Evolutionary conservation across 768 basidiomycete genomes (phyloP).

Genomic region (Kwoniella sp.): DNA sequence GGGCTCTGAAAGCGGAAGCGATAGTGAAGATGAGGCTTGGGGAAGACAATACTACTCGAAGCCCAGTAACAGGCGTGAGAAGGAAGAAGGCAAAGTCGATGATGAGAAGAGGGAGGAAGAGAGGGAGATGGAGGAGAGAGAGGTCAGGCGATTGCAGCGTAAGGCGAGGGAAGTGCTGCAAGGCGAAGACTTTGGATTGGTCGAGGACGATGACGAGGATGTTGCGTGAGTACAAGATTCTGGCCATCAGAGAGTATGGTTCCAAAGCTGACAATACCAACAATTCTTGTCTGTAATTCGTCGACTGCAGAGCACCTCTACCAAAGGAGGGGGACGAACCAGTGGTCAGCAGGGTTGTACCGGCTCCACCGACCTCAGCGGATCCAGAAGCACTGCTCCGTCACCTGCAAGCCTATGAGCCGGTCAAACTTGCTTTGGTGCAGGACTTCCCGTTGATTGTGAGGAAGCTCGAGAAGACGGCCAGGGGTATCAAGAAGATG

Average conservation of each 20-base stretch:
- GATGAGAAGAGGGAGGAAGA: slow-evolving; percentile 86
- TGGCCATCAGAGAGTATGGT: no score
- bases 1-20: slow-evolving; percentile 21
- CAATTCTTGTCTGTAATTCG: not conserved
- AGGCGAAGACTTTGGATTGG: slow-evolving; percentile 79
- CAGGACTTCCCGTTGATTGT: slow-evolving; percentile 55
- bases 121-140: slow-evolving; percentile 82
- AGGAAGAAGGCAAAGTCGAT: slow-evolving; percentile 62
- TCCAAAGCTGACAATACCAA: not conserved
- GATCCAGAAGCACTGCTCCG: slow-evolving; percentile 40
- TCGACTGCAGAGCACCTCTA: not conserved
- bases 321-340: slow-evolving; percentile 8
- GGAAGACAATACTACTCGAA: slow-evolving; percentile 79
- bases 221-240: slow-evolving; percentile 15
- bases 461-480: slow-evolving; percentile 49
- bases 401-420: slow-evolving; percentile 49
- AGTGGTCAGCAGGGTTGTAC: slow-evolving; percentile 9
- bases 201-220: slow-evolving; percentile 58
- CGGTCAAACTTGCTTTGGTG: slow-evolving; percentile 52
- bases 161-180: slow-evolving; percentile 70
- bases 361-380: slow-evolving; percentile 35
- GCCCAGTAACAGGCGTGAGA: slow-evolving; percentile 52
- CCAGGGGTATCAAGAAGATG: slow-evolving; percentile 51
- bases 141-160: slow-evolving; percentile 75
- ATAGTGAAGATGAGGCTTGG: slow-evolving; percentile 69